These are phyloP conservation scores for Leucosporidium yakuticum DNA, from an alignment of 768 basidiomycete genomes.

Conservation along the genomic window DNA sequence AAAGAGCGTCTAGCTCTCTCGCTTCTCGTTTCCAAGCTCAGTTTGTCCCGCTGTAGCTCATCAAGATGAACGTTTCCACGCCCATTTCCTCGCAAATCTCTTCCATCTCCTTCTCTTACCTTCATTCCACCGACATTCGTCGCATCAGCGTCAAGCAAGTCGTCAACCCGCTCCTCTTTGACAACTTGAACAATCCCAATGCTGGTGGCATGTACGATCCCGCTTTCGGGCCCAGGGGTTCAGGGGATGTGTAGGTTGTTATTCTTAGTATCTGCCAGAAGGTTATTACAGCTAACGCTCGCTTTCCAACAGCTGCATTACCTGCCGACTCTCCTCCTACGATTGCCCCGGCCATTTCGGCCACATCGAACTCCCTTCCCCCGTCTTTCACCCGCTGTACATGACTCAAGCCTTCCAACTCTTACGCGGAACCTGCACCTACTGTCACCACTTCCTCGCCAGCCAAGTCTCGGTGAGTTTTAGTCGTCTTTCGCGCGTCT, in stretches of 20 bases:
- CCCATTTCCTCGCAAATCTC: conserved; percentile 78
- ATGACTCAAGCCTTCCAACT: conserved; percentile 84
- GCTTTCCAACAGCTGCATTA: conserved; percentile 63
- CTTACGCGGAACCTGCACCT: conserved; percentile 80
- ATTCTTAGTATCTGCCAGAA: no score
- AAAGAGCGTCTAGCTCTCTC: no score
- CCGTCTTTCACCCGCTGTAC: conserved; percentile 94
- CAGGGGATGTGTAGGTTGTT: conserved; percentile 74
- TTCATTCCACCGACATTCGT: conserved; percentile 77
- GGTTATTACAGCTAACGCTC: not conserved
- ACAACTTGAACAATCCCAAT: conserved; percentile 88
- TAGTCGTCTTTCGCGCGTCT: not conserved
- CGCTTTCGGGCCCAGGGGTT: conserved; percentile 81
- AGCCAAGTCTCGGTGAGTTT: conserved; percentile 48
- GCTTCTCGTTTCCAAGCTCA: no score
- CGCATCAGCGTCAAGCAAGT: conserved; percentile 97
- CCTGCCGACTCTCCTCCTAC: conserved; percentile 87
- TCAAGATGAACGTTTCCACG: conserved; percentile 70
- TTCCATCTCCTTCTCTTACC: conserved; percentile 86
- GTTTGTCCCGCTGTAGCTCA: no score
- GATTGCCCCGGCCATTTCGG: conserved; percentile 97
- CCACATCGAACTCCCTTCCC: conserved; percentile 90
- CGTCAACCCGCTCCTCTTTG: conserved; percentile 82
- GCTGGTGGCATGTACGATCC: conserved; percentile 91
- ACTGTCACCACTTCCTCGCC: conserved; percentile 72